Percentiles rank a stretch among this genome's conserved stretches.
phyloP scores from a whole-genome alignment of 2,329 filamentous ascomycete species.

The Delphinella strobiligena region DNA sequence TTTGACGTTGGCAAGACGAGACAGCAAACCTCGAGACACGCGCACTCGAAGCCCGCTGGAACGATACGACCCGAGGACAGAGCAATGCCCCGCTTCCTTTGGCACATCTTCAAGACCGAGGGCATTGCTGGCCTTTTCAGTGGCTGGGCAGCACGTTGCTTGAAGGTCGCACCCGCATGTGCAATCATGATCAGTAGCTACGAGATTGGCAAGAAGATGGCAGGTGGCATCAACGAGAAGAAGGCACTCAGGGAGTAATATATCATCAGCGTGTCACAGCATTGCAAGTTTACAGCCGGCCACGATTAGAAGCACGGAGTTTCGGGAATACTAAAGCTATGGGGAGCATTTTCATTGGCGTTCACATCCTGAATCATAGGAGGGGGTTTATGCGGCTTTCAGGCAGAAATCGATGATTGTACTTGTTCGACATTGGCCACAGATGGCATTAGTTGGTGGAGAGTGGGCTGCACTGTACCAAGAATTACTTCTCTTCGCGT shows the following conservation, averaged over 20 bases:
- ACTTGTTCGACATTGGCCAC: too few relatives aligned
- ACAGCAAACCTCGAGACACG: conserved; percentile 68
- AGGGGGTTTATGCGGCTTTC: too few relatives aligned
- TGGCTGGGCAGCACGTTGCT: conserved; percentile 80
- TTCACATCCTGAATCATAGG: too few relatives aligned
- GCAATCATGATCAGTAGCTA: conserved; percentile 99
- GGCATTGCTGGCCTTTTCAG: conserved; percentile 72
- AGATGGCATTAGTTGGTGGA: too few relatives aligned
- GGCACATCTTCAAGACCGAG: conserved; percentile 81
- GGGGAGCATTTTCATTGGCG: not conserved
- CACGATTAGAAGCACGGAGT: not conserved
- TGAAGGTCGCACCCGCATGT: conserved; percentile 92
- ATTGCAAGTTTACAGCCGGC: not conserved
- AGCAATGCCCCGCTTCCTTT: conserved; percentile 71
- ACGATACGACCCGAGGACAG: conserved; percentile 54
- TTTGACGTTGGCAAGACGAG: conserved; percentile 97
- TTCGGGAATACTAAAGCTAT: not conserved
- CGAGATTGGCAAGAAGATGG: conserved; percentile 86
- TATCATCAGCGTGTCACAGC: not conserved
- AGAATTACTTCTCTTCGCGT: too few relatives aligned
- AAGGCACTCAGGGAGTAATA: conserved; percentile 10
- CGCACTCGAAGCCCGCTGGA: conserved; percentile 23
- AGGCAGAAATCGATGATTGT: too few relatives aligned
- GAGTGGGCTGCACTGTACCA: too few relatives aligned
- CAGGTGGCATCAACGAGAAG: conserved; percentile 59